Conservation (phyloP, 805 yeast genomes). For the Pichia eremophila region DNA sequence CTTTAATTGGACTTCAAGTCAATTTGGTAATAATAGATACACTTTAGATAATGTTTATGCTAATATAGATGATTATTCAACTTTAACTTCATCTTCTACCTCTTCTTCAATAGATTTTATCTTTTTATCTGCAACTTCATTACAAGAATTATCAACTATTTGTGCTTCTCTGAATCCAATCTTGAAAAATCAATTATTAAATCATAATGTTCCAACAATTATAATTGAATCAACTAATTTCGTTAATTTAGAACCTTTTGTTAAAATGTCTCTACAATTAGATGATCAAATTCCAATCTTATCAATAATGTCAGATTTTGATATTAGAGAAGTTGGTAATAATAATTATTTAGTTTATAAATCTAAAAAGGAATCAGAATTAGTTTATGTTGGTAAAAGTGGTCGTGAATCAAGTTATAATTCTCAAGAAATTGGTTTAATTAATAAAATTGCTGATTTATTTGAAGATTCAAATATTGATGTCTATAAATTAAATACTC, state of each 20-base stretch:
- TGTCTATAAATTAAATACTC: constrained; percentile 40
- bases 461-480: constrained; percentile 33
- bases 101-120: constrained; percentile 30
- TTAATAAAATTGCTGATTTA: constrained; percentile 29
- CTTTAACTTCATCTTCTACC: neutral
- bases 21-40: constrained; percentile 26
- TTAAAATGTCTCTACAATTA: constrained; percentile 30
- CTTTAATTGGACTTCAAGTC: constrained; percentile 24
- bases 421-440: constrained; percentile 30
- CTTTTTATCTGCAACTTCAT: constrained; percentile 36
- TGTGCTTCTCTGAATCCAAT: constrained; percentile 30
- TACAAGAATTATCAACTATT: constrained; percentile 41
- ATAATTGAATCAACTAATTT: constrained; percentile 64
- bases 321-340: constrained; percentile 33
- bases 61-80: constrained; percentile 21
- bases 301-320: constrained; percentile 56
- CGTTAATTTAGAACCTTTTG: constrained; percentile 63
- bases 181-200: constrained; percentile 21
- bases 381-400: constrained; percentile 33
- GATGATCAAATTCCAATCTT: constrained; percentile 31
- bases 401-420: constrained; percentile 36
- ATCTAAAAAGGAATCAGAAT: constrained; percentile 34
- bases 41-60: constrained; percentile 14
- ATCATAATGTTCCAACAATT: constrained; percentile 36
- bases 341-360: constrained; percentile 28